Conservation (phyloP, 441 rosid genomes). For the Croton setiger region DNA sequence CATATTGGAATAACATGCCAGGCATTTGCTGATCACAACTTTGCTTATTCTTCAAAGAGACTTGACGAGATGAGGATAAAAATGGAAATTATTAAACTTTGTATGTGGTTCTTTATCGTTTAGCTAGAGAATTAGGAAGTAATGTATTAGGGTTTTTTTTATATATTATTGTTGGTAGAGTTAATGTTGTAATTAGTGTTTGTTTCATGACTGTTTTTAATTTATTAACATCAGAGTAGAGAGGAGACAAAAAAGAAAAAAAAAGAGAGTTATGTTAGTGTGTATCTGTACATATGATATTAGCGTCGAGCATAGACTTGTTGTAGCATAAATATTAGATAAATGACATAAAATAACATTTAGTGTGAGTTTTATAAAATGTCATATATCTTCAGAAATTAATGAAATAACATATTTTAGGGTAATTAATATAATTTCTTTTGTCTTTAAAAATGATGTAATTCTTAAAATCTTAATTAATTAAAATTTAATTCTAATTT, state of each 20-base stretch:
- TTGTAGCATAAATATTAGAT: too few relatives aligned
- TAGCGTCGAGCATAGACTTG: constrained; percentile 9
- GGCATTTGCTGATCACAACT: constrained; percentile 34
- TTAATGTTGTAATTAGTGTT: constrained; percentile 8
- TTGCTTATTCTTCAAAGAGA: not conserved
- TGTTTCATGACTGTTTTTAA: not conserved
- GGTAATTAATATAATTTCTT: too few relatives aligned
- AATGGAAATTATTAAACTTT: not conserved
- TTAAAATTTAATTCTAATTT: too few relatives aligned
- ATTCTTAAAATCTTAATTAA: too few relatives aligned
- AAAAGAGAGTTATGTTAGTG: too few relatives aligned
- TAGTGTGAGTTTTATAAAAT: too few relatives aligned
- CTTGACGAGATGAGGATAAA: not conserved
- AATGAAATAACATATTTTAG: too few relatives aligned
- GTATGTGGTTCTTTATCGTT: constrained; percentile 4
- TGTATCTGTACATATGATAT: constrained; percentile 1
- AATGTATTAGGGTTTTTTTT: not conserved
- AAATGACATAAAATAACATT: too few relatives aligned
- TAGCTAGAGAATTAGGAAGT: constrained; percentile 11
- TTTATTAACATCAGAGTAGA: not conserved
- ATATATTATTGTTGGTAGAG: not conserved
- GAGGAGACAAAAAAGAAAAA: too few relatives aligned
- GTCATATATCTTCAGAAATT: too few relatives aligned
- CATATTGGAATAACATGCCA: constrained; percentile 61
- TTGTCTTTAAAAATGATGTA: too few relatives aligned